These are phyloP conservation scores for Fusarium lateritium DNA, from an alignment of 2,329 filamentous ascomycete species.

Conservation along the genomic window DNA sequence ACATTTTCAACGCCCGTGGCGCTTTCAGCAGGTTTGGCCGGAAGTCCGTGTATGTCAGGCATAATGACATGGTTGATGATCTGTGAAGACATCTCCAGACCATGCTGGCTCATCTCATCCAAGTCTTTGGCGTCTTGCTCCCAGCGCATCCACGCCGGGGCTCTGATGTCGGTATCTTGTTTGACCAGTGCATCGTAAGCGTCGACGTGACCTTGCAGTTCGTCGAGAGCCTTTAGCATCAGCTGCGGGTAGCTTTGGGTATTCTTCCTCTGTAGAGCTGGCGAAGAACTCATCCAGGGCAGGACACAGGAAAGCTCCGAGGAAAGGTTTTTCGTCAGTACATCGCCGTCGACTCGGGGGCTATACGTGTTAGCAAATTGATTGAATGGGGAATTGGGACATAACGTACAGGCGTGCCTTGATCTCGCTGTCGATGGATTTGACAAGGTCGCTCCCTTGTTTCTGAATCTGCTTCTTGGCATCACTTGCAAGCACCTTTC, in stretches of 20 bases:
- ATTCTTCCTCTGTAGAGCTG: neutral
- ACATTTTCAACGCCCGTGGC: conserved; percentile 51
- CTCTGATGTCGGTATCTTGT: conserved; percentile 35
- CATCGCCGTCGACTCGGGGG: neutral
- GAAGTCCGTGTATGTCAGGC: conserved; percentile 35
- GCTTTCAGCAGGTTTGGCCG: conserved; percentile 17
- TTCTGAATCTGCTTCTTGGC: conserved; percentile 46
- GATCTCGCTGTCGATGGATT: conserved; percentile 41
- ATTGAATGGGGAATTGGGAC: neutral
- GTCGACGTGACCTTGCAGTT: conserved; percentile 38
- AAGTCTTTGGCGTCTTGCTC: conserved; percentile 52
- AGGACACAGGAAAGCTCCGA: conserved; percentile 29
- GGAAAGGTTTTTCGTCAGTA: conserved; percentile 18
- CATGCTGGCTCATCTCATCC: conserved; percentile 48
- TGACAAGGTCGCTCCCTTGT: conserved; percentile 40
- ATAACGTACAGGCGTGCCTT: conserved; percentile 30
- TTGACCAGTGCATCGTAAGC: conserved; percentile 47
- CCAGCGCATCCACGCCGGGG: conserved; percentile 53
- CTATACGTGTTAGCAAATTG: conserved; percentile 11
- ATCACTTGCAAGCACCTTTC: conserved; percentile 24
- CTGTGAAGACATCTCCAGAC: conserved; percentile 44
- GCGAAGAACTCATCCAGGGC: conserved; percentile 35
- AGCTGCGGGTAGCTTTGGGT: conserved; percentile 14
- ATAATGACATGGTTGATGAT: conserved; percentile 49
- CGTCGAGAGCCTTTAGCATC: conserved; percentile 34